phyloP scores from a whole-genome alignment of 2,329 filamentous ascomycete species.

The Diaporthe ampelina region DNA sequence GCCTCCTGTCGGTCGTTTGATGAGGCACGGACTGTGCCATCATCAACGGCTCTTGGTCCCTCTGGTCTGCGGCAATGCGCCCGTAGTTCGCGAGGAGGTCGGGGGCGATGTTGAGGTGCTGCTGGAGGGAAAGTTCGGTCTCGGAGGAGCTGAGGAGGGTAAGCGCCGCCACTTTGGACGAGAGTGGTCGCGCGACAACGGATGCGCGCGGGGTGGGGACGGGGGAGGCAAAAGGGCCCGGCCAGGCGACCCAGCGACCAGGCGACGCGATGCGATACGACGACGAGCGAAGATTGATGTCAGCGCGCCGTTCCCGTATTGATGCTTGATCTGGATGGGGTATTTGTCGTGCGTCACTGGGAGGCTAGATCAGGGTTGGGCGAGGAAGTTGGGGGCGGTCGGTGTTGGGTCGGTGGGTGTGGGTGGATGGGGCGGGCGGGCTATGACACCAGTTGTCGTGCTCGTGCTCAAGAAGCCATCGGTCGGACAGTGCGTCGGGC shows the following conservation, averaged over 20 bases:
- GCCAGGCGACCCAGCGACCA: slow-evolving; percentile 36
- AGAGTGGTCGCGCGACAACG: slow-evolving; percentile 48
- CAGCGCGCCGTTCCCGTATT: slow-evolving; percentile 20
- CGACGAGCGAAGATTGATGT: slow-evolving; percentile 13
- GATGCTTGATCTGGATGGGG: slow-evolving; percentile 14
- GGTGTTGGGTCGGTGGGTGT: slow-evolving; percentile 25
- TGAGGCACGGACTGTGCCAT: slow-evolving; percentile 81
- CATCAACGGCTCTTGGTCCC: slow-evolving; percentile 73
- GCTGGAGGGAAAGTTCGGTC: slow-evolving; percentile 70
- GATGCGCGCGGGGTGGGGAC: slow-evolving; percentile 51
- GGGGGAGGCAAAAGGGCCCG: slow-evolving; percentile 23
- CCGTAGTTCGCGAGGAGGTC: slow-evolving; percentile 63
- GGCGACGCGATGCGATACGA: slow-evolving; percentile 30
- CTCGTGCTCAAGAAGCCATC: slow-evolving; percentile 38
- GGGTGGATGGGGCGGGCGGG: slow-evolving; percentile 9
- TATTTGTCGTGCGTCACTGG: slow-evolving; percentile 30
- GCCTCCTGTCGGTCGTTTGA: slow-evolving; percentile 75
- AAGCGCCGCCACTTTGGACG: slow-evolving; percentile 67
- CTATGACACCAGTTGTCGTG: slow-evolving; percentile 37
- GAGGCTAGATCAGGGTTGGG: slow-evolving; percentile 23
- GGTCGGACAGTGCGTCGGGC: slow-evolving; percentile 29
- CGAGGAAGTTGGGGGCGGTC: slow-evolving; percentile 9
- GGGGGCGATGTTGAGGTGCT: slow-evolving; percentile 70
- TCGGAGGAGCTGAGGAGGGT: slow-evolving; percentile 68
- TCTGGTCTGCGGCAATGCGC: slow-evolving; percentile 61